Conservation (phyloP, 1,139 yeast species). For the Yamadazyma sp. region DNA sequence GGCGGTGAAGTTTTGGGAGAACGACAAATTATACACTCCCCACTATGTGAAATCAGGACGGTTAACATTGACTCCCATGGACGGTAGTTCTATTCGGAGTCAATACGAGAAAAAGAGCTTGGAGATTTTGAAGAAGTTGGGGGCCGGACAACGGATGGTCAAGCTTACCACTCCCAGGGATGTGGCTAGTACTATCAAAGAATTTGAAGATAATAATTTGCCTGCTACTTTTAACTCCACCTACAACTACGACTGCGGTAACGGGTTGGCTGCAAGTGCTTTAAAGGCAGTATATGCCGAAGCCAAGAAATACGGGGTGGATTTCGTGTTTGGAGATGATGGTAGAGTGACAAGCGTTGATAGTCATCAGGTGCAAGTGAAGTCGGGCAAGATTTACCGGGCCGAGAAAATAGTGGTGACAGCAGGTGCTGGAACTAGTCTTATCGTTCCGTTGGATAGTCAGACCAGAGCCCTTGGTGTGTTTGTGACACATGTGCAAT, state of each 20-base stretch:
- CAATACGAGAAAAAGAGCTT: constrained; percentile 14
- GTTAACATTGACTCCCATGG: constrained; percentile 18
- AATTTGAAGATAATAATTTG: constrained; percentile 13
- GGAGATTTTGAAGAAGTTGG: constrained; percentile 13
- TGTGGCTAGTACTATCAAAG: constrained; percentile 7
- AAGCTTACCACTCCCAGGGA: constrained; percentile 10
- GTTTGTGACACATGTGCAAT: constrained; percentile 33
- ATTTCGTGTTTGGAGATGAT: constrained; percentile 26
- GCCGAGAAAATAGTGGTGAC: constrained; percentile 28
- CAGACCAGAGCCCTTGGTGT: constrained; percentile 35
- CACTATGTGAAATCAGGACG: constrained; percentile 36
- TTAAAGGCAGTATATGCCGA: constrained; percentile 21
- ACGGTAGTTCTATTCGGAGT: constrained; percentile 12
- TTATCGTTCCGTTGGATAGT: constrained; percentile 25
- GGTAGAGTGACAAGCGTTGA: constrained; percentile 13
- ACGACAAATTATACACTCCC: constrained; percentile 28
- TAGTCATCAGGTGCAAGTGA: constrained; percentile 17
- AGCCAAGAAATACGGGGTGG: constrained; percentile 24
- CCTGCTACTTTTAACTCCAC: constrained; percentile 12
- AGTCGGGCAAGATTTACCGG: constrained; percentile 19
- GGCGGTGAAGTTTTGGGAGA: constrained; percentile 38
- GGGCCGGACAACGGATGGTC: constrained; percentile 12
- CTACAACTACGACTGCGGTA: constrained; percentile 28
- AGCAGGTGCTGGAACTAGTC: constrained; percentile 35
- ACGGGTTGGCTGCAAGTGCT: constrained; percentile 30